phyloP scores from a whole-genome alignment of 805 yeast genomes.

The Nakazawaea wyomingensis region DNA sequence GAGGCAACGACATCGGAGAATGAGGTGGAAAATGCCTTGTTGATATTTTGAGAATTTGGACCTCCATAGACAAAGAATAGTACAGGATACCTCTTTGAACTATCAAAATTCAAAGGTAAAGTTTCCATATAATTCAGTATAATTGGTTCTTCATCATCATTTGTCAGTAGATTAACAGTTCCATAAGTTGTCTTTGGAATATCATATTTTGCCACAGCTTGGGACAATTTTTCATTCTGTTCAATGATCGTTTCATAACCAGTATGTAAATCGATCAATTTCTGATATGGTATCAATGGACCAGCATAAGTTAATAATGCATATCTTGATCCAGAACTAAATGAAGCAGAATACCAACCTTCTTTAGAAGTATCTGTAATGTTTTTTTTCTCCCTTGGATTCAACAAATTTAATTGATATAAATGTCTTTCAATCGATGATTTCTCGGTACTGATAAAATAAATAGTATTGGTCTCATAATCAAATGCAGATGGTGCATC shows the following conservation, averaged over 20 bases:
- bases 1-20: conserved; percentile 79
- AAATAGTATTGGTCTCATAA: conserved; percentile 43
- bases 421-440: conserved; percentile 83
- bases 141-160: conserved; percentile 38
- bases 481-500: conserved; percentile 65
- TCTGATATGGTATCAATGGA: conserved; percentile 77
- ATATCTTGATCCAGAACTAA: conserved; percentile 75
- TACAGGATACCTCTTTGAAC: conserved; percentile 66
- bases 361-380: conserved; percentile 48
- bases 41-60: conserved; percentile 85
- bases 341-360: conserved; percentile 68
- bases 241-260: conserved; percentile 36
- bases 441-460: conserved; percentile 69
- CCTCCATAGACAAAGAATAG: conserved; percentile 93
- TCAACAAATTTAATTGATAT: conserved; percentile 58
- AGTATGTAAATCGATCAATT: conserved; percentile 50
- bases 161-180: conserved; percentile 47
- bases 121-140: conserved; percentile 69
- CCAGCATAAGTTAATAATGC: conserved; percentile 69
- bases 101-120: conserved; percentile 68
- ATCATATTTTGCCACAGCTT: conserved; percentile 37
- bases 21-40: conserved; percentile 47
- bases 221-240: conserved; percentile 38
- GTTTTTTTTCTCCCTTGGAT: conserved; percentile 33
- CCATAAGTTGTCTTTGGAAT: conserved; percentile 53